Base-by-base conservation (phyloP, 805 yeast species). In the Hanseniaspora osmophila region DNA sequence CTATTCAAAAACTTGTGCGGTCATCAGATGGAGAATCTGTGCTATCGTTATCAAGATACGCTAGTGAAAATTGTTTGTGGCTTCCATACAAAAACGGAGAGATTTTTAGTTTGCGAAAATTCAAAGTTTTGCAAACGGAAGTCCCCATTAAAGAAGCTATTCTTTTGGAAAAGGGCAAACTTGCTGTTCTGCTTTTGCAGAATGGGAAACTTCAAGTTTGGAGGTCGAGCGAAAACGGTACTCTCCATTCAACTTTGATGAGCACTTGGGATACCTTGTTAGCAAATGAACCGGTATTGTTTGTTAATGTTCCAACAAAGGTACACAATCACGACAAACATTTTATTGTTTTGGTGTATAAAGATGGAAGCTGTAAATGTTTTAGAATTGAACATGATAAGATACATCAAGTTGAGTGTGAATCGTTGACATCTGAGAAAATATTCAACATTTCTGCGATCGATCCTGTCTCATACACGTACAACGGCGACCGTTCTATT, bases 11-110 rank as follows among this genome's bases (percentile, higher is more conserved):
- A 42, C 60, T 88, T 2, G 65, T 75, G 15, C 75, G 87, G 53
- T 81, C 94, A 1, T 65, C 76, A 6, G 75, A 77, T 54, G 90
- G 88, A 33, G 65, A 69, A 27, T 71, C 82, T 0, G 58, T 79
- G 49, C 58, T 82, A 10, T 74, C 86, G 1, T 60, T 71, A 11
- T 74, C 81, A 7, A 64, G 86, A 50, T 81, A 78, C 52, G 50
- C 55, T 6, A 72, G 72, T 39, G 83, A 78, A 48, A 77, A 75
- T 52, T 69, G 71, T 39, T 60, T 81, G 2, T 81, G 90, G 90
- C 55, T 57, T 11, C 74, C 80, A 0, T 59, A 64, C 44, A 41
- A 48, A 6, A 48, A 69, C 10, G 52, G 54, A 33, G 57, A 58
- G 10, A 59, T 63, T 10, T 58, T 60, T 1, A 63, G 71, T 1